Evolutionary conservation across 2,329 filamentous ascomycete species (phyloP).

Genomic region (Aspergillus calidoustus): DNA sequence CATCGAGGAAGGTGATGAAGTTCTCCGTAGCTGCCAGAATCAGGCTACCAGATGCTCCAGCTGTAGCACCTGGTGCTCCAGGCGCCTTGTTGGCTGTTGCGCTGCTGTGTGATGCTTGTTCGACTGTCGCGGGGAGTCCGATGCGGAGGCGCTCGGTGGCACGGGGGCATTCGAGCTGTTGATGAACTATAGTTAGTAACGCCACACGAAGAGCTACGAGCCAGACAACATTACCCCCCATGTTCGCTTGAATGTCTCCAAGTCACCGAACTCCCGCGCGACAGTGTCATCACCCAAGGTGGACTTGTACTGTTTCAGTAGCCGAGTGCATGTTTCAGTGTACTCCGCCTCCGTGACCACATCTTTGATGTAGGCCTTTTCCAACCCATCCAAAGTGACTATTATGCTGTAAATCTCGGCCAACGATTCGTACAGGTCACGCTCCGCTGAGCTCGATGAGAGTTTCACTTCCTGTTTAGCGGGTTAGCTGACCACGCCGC

Average conservation of each 20-base stretch:
- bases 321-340: conserved; percentile 91
- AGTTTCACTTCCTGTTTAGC: conserved; percentile 82
- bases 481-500: conserved; percentile 26
- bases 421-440: conserved; percentile 92
- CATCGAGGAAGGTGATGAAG: conserved; percentile 97
- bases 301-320: conserved; percentile 96
- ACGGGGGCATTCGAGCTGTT: conserved; percentile 87
- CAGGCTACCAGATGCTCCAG: conserved; percentile 62
- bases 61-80: conserved; percentile 31
- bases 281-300: conserved; percentile 89
- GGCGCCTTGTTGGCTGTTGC: conserved; percentile 46
- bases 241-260: conserved; percentile 87
- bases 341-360: conserved; percentile 90
- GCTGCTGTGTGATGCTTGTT: conserved; percentile 60
- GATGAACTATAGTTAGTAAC: conserved; percentile 6
- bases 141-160: conserved; percentile 91
- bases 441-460: conserved; percentile 80
- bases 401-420: conserved; percentile 98
- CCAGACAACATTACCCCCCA: conserved; percentile 74
- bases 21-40: conserved; percentile 94
- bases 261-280: conserved; percentile 80
- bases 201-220: background rate
- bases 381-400: conserved; percentile 89
- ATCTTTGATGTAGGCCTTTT: conserved; percentile 96
- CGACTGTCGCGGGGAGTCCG: conserved; percentile 84